Evolutionary conservation across 257 asterid species (phyloP).

Genomic region (Coffea eugenioides): DNA sequence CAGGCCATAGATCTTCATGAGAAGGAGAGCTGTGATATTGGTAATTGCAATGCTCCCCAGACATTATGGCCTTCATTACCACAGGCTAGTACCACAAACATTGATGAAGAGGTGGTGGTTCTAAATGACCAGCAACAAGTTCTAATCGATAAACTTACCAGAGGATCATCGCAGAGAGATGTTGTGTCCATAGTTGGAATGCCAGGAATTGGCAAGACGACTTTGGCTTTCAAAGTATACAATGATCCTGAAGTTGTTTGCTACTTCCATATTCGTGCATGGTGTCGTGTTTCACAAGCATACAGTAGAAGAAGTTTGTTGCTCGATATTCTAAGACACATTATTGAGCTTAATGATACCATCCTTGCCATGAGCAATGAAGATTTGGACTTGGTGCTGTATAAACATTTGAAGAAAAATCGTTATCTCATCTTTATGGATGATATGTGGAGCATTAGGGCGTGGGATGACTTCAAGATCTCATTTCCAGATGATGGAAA

Average conservation of each 20-base stretch:
- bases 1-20: not conserved
- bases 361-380: not conserved
- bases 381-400: conserved; percentile 1
- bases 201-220: conserved; percentile 8
- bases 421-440: conserved; percentile 22
- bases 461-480: conserved; percentile 9
- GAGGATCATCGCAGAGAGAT: not conserved
- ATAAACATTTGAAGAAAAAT: not conserved
- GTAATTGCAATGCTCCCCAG: not conserved
- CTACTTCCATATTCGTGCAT: conserved; percentile 11
- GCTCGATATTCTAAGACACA: conserved; percentile 11
- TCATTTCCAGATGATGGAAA: not conserved
- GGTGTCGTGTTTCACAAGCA: not conserved
- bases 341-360: not conserved
- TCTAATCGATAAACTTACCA: not conserved
- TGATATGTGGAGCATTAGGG: conserved; percentile 14
- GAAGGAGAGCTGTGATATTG: not conserved
- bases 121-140: conserved; percentile 1
- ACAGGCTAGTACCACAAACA: not conserved
- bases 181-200: conserved; percentile 14
- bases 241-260: not conserved
- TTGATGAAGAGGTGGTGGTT: not conserved
- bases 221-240: not conserved
- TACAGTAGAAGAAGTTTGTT: not conserved
- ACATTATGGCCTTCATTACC: not conserved